These are phyloP conservation scores for Nitzschia sp. DNA, from an alignment of 108 stramenopile genomes.

Conservation along the genomic window DNA sequence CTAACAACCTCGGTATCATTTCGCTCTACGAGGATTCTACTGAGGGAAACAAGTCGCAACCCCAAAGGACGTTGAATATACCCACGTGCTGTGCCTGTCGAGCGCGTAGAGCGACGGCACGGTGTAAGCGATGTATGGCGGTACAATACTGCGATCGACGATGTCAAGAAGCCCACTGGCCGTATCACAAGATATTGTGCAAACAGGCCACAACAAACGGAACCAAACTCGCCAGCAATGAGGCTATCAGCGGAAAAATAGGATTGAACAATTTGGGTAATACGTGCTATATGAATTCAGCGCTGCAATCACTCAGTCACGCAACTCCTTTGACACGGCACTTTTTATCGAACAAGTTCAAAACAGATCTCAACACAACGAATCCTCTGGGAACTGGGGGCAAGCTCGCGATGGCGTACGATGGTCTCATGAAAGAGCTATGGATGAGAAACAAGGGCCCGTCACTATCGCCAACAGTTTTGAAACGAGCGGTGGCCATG, in stretches of 20 bases:
- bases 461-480: slow-evolving; percentile 48
- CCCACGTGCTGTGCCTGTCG: slow-evolving; percentile 53
- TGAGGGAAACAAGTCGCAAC: not conserved
- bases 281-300: slow-evolving; percentile 97
- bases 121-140: slow-evolving; percentile 49
- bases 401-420: slow-evolving; percentile 77
- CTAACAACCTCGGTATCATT: slow-evolving; percentile 15
- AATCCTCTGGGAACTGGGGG: slow-evolving; percentile 87
- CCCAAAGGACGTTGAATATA: not conserved
- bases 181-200: slow-evolving; percentile 55
- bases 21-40: slow-evolving; percentile 13
- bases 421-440: slow-evolving; percentile 62
- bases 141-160: slow-evolving; percentile 57
- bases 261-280: slow-evolving; percentile 95
- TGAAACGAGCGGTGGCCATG: slow-evolving; percentile 77
- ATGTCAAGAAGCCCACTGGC: slow-evolving; percentile 76
- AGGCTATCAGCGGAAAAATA: slow-evolving; percentile 45
- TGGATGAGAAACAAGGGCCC: slow-evolving; percentile 52
- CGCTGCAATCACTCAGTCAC: slow-evolving; percentile 85
- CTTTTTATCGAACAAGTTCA: slow-evolving; percentile 76
- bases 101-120: slow-evolving; percentile 40
- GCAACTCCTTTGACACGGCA: slow-evolving; percentile 83
- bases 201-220: slow-evolving; percentile 18
- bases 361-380: slow-evolving; percentile 57
- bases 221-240: slow-evolving; percentile 6